phyloP scores from a whole-genome alignment of 305 asterid species.

The Solanum hybrid region DNA sequence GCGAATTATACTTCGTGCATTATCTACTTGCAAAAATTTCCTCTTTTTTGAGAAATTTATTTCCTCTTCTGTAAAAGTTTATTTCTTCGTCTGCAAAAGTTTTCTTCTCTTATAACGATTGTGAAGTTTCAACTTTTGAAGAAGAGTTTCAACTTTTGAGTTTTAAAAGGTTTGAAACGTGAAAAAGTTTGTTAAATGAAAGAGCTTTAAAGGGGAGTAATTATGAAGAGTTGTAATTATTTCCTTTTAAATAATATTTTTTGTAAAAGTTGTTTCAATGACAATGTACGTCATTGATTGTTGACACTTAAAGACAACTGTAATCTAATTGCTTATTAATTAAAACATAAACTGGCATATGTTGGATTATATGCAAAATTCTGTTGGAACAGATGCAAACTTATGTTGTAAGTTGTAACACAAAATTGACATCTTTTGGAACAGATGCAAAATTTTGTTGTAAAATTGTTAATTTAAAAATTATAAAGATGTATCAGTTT shows the following conservation, averaged over 20 bases:
- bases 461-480: background rate
- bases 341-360: background rate
- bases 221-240: background rate
- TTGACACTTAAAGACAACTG: background rate
- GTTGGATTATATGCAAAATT: background rate
- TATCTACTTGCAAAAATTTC: background rate
- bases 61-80: no score
- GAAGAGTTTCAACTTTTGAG: no score
- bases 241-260: no score
- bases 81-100: no score
- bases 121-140: no score
- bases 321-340: background rate
- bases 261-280: background rate
- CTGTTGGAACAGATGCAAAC: background rate
- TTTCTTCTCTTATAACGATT: no score
- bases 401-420: background rate
- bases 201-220: background rate
- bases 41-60: background rate
- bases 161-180: no score
- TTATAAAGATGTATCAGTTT: no score
- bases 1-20: background rate
- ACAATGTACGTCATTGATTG: background rate
- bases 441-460: background rate
- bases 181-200: background rate
- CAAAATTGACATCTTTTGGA: background rate